phyloP scores from a whole-genome alignment of 371 early-diverging fungal genomes.

The Rhizopus arrhizus region DNA sequence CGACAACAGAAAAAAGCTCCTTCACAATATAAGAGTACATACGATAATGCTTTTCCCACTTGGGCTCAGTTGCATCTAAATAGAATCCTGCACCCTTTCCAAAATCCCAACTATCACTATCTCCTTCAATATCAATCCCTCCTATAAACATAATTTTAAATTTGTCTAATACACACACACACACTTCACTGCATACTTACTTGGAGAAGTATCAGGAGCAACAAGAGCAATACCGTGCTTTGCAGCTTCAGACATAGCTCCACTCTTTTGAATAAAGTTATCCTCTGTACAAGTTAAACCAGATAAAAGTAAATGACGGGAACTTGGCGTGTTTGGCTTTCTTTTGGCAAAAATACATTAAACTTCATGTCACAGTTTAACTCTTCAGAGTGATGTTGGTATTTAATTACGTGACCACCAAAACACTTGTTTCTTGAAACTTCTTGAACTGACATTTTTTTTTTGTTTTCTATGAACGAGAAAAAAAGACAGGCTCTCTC shows the following conservation, averaged over 20 bases:
- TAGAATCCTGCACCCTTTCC: constrained; percentile 82
- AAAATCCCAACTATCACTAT: constrained; percentile 57
- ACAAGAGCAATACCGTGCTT: constrained; percentile 73
- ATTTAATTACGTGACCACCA: constrained; percentile 74
- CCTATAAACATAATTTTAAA: constrained; percentile 24
- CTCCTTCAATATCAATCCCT: constrained; percentile 52
- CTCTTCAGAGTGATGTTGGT: constrained; percentile 64
- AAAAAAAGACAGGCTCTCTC: constrained; percentile 6
- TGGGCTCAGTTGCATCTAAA: constrained; percentile 73
- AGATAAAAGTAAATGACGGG: constrained; percentile 75
- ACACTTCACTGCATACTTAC: constrained; percentile 55
- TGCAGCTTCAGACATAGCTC: constrained; percentile 71
- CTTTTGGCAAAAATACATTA: constrained; percentile 74
- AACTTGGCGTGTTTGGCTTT: constrained; percentile 46
- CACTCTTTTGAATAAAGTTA: constrained; percentile 85
- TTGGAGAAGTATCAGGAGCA: constrained; percentile 88
- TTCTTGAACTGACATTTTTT: constrained; percentile 26
- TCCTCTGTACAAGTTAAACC: constrained; percentile 83
- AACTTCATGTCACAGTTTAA: constrained; percentile 77
- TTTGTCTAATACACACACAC: not conserved
- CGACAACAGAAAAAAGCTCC: constrained; percentile 70
- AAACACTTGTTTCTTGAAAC: constrained; percentile 58
- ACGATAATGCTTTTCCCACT: constrained; percentile 74
- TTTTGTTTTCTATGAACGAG: not conserved
- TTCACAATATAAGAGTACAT: constrained; percentile 85